phyloP scores from a whole-genome alignment of 2,329 filamentous ascomycete genomes.

The Sphaerulina musiva region DNA sequence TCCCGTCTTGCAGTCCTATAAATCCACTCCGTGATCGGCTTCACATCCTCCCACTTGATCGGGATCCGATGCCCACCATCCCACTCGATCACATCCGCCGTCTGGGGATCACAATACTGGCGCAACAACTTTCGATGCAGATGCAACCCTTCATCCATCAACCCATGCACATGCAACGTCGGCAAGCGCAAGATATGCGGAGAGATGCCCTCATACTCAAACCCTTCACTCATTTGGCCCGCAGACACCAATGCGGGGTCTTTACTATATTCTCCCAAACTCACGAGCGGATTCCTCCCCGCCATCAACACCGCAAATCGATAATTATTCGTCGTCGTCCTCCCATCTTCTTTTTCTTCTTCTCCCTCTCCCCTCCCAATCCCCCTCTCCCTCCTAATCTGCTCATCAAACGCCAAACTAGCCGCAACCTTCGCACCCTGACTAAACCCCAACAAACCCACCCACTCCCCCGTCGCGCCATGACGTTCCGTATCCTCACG shows the following conservation, averaged over 20 bases:
- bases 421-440: conserved; percentile 46
- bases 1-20: conserved; percentile 47
- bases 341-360: too few species aligned
- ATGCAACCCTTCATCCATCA: conserved; percentile 54
- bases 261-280: conserved; percentile 41
- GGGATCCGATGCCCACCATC: conserved; percentile 65
- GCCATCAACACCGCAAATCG: conserved; percentile 58
- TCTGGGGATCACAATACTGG: conserved; percentile 54
- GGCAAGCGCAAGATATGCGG: conserved; percentile 51
- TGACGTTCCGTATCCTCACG: conserved; percentile 37
- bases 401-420: conserved; percentile 51
- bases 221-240: conserved; percentile 42
- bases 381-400: conserved; percentile 43
- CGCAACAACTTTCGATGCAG: conserved; percentile 52
- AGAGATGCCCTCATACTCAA: conserved; percentile 37
- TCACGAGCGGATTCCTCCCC: conserved; percentile 55
- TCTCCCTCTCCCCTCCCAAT: too few species aligned
- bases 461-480: conserved; percentile 43
- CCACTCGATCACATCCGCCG: conserved; percentile 60
- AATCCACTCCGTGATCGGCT: conserved; percentile 49
- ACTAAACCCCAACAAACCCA: conserved; percentile 46
- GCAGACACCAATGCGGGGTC: conserved; percentile 36
- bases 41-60: conserved; percentile 60
- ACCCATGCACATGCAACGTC: conserved; percentile 63
- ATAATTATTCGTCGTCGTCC: conserved; percentile 35